Base-by-base conservation (phyloP, 208 protist genomes). In the Leishmania tarentolae region DNA sequence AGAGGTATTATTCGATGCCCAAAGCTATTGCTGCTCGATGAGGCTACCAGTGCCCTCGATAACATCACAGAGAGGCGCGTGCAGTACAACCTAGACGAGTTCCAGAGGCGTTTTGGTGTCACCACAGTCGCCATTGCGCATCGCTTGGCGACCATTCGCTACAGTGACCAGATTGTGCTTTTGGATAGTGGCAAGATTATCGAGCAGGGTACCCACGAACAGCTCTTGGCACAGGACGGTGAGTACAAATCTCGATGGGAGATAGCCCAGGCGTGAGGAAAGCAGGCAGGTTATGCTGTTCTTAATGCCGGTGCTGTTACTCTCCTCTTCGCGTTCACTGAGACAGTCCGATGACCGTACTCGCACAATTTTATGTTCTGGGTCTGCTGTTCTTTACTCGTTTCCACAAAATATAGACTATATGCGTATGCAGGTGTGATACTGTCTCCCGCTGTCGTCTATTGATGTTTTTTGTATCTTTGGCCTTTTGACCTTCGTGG, bases 31-130 rank as follows among this genome's bases (percentile, higher is more conserved):
- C 88, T 97, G 63, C 88, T 97, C 24, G 93, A 97, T 74, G 95
- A 98, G 75, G 93, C 92, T 15, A 98, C 95, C 8, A 91, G 85
- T 65, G 92, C 93, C 7, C 88, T 98, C 24, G 95, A 98, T 86
- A 91, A 92, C 69, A 86, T 85, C 15, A 96, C 93, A n/a, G 95
- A 98, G 88, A 80, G 82, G 37, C 61, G 75, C 42, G 92, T 97
- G 81, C 94, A 97, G 86, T 42, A 78, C 56, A 84, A 82, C 63
- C 83, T 96, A n/a, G 85, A 94, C 65, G 78, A 63, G 57, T 92
- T 87, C 79, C 86, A 89, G 74, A 72, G 59, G 31, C 79, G 86
- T 28, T 85, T 92, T 44, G 52, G 53, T 28, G 76, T 94, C 35
- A 97, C 94, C 31, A 89, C 85, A 44, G 84, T 97, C 50, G 91